phyloP scores from a whole-genome alignment of 371 early-diverging fungal genomes.

The Gilbertella persicaria region DNA sequence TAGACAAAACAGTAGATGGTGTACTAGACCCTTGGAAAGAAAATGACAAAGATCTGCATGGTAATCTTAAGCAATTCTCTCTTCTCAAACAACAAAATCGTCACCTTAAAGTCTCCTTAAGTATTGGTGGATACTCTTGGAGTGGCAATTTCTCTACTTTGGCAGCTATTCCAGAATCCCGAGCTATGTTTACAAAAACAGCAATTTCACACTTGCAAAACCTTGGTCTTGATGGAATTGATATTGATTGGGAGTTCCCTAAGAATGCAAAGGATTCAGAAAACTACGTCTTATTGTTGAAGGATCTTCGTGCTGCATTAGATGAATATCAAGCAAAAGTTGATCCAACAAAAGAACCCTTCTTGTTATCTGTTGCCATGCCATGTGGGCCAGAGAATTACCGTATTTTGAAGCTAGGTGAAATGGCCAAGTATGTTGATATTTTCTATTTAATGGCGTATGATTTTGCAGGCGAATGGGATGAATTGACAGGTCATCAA shows the following conservation, averaged over 20 bases:
- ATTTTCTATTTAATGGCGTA: conserved; percentile 82
- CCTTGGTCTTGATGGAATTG: conserved; percentile 58
- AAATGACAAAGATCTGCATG: conserved; percentile 57
- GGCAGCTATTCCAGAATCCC: conserved; percentile 44
- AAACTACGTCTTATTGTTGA: conserved; percentile 79
- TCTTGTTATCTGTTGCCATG: conserved; percentile 67
- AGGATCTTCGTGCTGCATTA: conserved; percentile 67
- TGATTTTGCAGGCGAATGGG: conserved; percentile 81
- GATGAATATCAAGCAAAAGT: conserved; percentile 40
- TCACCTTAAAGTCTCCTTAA: conserved; percentile 70
- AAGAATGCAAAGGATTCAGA: conserved; percentile 67
- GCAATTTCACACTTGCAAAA: conserved; percentile 57
- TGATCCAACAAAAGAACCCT: conserved; percentile 39
- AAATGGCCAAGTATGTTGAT: conserved; percentile 70
- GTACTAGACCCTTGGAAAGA: conserved; percentile 56
- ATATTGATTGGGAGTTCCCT: conserved; percentile 92
- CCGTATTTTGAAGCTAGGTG: conserved; percentile 56
- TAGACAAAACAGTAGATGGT: conserved; percentile 39
- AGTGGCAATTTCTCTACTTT: conserved; percentile 79
- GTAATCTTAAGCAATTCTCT: conserved; percentile 77
- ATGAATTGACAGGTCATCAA: conserved; percentile 76
- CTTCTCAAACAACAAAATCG: conserved; percentile 71
- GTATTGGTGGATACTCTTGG: conserved; percentile 90
- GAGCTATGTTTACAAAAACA: conserved; percentile 59
- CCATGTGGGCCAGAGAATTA: conserved; percentile 68